These are phyloP conservation scores for Lasiosphaeria ovina DNA, from an alignment of 495 filamentous ascomycete genomes.

Conservation along the genomic window DNA sequence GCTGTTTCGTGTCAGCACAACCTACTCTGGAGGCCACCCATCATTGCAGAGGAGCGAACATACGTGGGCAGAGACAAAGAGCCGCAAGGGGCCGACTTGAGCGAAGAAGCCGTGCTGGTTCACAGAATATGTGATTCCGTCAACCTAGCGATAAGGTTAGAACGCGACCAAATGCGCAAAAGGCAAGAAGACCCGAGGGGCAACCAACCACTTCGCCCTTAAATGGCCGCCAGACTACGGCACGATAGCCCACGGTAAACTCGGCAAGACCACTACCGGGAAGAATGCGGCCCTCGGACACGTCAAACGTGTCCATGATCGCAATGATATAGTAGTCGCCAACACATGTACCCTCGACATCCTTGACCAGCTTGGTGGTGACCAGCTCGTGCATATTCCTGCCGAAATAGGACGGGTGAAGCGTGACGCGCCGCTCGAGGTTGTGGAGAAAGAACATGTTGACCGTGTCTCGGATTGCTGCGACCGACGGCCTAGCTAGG, in stretches of 20 bases:
- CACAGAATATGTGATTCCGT: slow-evolving; percentile 85
- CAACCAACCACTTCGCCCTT: slow-evolving; percentile 85
- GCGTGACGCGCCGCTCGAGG: slow-evolving; percentile 84
- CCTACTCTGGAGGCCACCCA: neutral
- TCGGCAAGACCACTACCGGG: slow-evolving; percentile 86
- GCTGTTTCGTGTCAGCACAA: slow-evolving; percentile 47
- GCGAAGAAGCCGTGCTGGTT: slow-evolving; percentile 92
- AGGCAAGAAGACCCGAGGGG: neutral
- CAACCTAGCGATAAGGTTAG: slow-evolving; percentile 58
- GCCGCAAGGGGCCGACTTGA: slow-evolving; percentile 78
- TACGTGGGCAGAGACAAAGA: slow-evolving; percentile 88
- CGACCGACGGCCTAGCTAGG: neutral
- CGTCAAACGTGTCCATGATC: slow-evolving; percentile 89
- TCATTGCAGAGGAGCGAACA: slow-evolving; percentile 29
- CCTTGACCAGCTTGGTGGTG: slow-evolving; percentile 77
- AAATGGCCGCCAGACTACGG: slow-evolving; percentile 96
- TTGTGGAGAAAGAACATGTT: slow-evolving; percentile 97
- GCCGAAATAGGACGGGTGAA: slow-evolving; percentile 96
- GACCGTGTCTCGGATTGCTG: slow-evolving; percentile 2
- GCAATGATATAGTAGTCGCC: slow-evolving; percentile 95
- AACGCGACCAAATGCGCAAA: slow-evolving; percentile 2
- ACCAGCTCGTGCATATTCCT: slow-evolving; percentile 86
- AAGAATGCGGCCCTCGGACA: slow-evolving; percentile 87
- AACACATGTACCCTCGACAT: slow-evolving; percentile 90
- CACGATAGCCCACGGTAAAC: slow-evolving; percentile 91